Percentiles rank a stretch among this genome's conserved stretches.
These are phyloP conservation scores for Umbelopsis sp. DNA, from an alignment of 371 early-diverging fungal species.

Conservation along the genomic window DNA sequence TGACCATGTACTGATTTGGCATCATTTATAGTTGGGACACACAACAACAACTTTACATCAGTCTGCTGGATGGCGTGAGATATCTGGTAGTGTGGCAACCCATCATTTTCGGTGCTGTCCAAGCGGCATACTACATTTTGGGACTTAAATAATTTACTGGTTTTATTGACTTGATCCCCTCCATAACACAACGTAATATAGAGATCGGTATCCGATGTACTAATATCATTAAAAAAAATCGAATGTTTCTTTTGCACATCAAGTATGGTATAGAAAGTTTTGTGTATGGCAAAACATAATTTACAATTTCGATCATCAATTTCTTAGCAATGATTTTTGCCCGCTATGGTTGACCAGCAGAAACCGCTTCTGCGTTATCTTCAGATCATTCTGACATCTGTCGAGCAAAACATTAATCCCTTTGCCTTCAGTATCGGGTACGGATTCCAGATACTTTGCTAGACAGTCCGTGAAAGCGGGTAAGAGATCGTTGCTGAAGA, in stretches of 20 bases:
- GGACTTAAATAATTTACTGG: constrained; percentile 26
- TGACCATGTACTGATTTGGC: constrained; percentile 1
- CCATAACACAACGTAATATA: background rate
- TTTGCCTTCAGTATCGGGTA: background rate
- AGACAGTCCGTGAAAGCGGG: background rate
- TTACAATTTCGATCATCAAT: background rate
- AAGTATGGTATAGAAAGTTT: no score
- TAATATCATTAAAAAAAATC: background rate
- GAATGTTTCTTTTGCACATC: no score
- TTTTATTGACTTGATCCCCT: background rate
- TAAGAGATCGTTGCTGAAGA: background rate
- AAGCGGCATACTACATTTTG: constrained; percentile 45
- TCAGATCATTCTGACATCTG: background rate
- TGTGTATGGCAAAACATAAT: no score
- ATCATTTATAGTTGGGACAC: constrained; percentile 63
- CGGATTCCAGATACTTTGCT: background rate
- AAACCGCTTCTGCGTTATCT: constrained; percentile 9
- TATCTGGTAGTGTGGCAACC: constrained; percentile 87
- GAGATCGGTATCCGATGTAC: background rate
- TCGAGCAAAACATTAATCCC: background rate
- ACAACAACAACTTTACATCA: constrained; percentile 77
- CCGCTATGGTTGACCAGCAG: constrained; percentile 6
- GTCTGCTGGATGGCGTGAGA: constrained; percentile 79
- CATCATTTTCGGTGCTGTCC: constrained; percentile 54
- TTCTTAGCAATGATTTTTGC: background rate